These are phyloP conservation scores for Colletotrichum australisinense DNA, from an alignment of 2,329 filamentous ascomycete species.

Conservation along the genomic window DNA sequence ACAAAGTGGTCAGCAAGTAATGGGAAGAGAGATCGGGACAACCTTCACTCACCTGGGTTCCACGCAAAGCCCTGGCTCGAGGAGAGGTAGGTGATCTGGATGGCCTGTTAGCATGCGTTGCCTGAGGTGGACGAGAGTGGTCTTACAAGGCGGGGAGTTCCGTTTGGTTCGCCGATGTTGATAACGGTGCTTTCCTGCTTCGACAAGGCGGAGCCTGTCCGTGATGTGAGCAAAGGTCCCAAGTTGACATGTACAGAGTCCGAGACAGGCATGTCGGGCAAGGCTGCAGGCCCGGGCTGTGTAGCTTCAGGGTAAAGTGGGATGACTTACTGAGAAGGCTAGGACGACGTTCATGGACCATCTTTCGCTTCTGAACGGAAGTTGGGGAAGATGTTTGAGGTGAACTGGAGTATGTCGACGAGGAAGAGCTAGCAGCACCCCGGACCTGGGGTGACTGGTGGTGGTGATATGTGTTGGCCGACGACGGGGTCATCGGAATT, in stretches of 20 bases:
- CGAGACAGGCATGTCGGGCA: neutral
- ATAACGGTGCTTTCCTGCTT: conserved; percentile 84
- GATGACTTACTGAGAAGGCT: conserved; percentile 68
- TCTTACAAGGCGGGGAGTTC: conserved; percentile 77
- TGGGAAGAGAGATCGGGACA: neutral
- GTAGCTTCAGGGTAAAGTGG: conserved; percentile 7
- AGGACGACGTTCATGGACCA: conserved; percentile 66
- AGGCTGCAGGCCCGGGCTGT: conserved; percentile 1
- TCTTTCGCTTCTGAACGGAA: conserved; percentile 53
- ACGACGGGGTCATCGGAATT: conserved; percentile 65
- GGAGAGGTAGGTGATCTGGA: conserved; percentile 83
- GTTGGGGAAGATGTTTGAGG: conserved; percentile 59
- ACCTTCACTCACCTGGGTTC: conserved; percentile 75
- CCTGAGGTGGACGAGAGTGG: neutral
- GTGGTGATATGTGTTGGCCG: conserved; percentile 45
- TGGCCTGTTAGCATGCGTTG: neutral
- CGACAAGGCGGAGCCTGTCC: conserved; percentile 75
- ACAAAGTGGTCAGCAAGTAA: conserved; percentile 23
- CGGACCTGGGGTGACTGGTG: conserved; percentile 53
- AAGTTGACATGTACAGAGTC: neutral
- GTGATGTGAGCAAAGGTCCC: conserved; percentile 42
- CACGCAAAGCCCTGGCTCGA: conserved; percentile 85
- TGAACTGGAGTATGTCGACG: conserved; percentile 69
- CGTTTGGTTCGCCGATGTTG: conserved; percentile 80
- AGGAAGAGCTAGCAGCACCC: conserved; percentile 58